Evolutionary conservation across 345 rosid species (phyloP).

Genomic region (Draba incana): DNA sequence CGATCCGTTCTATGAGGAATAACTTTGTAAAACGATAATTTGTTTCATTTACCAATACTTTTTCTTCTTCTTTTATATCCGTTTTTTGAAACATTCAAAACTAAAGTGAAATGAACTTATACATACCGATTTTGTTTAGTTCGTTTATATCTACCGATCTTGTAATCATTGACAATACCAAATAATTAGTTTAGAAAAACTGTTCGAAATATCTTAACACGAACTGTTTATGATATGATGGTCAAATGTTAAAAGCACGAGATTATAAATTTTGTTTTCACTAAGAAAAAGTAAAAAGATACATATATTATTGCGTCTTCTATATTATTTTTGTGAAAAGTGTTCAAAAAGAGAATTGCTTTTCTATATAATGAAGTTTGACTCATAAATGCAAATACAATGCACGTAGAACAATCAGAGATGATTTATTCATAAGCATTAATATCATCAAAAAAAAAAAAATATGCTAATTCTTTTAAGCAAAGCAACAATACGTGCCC

Average conservation of each 20-base stretch:
- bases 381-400: constrained; percentile 34
- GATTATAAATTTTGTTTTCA: constrained; percentile 1
- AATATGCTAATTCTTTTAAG: neutral
- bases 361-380: constrained; percentile 37
- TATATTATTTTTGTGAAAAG: constrained; percentile 15
- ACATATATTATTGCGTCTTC: too few relatives aligned
- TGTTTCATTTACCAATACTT: neutral
- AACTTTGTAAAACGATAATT: neutral
- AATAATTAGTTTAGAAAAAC: neutral
- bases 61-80: neutral
- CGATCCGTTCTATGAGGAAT: neutral
- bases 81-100: neutral
- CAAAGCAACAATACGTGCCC: constrained; percentile 31
- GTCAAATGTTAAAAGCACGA: constrained; percentile 34
- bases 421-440: constrained; percentile 26
- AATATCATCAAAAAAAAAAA: constrained; percentile 3
- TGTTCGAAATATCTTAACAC: constrained; percentile 19
- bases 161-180: constrained; percentile 17
- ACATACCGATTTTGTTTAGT: neutral
- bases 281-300: neutral
- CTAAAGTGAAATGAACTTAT: neutral
- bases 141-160: neutral
- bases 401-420: constrained; percentile 38
- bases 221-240: constrained; percentile 37
- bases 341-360: constrained; percentile 31